phyloP scores from a whole-genome alignment of 371 early-diverging fungal species.

The Lichtheimia corymbifera region DNA sequence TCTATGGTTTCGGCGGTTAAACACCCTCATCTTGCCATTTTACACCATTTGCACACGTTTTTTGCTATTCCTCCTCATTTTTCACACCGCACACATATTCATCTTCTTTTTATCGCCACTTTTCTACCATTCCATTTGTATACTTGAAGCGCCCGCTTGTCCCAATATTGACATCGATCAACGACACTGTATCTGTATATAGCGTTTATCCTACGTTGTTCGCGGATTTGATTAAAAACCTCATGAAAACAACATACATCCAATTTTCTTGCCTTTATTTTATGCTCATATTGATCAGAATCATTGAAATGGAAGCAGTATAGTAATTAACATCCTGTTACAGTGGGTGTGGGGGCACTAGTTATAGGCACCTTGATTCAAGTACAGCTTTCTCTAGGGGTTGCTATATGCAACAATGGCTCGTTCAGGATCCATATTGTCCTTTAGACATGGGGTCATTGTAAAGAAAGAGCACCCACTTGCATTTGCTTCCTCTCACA shows the following conservation, averaged over 20 bases:
- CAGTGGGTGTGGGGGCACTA: too few relatives aligned
- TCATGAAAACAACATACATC: not conserved
- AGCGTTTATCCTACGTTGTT: slow-evolving; percentile 10
- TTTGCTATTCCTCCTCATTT: not conserved
- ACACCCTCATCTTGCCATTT: slow-evolving; percentile 3
- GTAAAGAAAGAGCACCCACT: too few relatives aligned
- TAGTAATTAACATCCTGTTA: too few relatives aligned
- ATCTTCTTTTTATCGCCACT: slow-evolving; percentile 10
- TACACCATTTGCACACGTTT: not conserved
- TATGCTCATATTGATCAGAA: too few relatives aligned
- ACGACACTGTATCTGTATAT: slow-evolving; percentile 12
- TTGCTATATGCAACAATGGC: too few relatives aligned
- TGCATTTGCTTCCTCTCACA: too few relatives aligned
- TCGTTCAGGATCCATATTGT: too few relatives aligned
- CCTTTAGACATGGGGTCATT: too few relatives aligned
- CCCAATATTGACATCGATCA: slow-evolving; percentile 3
- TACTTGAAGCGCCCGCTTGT: not conserved
- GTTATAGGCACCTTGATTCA: too few relatives aligned
- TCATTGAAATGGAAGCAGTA: too few relatives aligned
- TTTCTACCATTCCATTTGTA: slow-evolving; percentile 15
- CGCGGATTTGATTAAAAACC: slow-evolving; percentile 1
- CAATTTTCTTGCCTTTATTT: not conserved
- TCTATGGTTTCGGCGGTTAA: slow-evolving; percentile 54
- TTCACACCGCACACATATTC: not conserved
- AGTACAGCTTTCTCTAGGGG: too few relatives aligned